Base-by-base conservation (phyloP, 2,329 filamentous ascomycete species). In the Fusarium lyarnte region DNA sequence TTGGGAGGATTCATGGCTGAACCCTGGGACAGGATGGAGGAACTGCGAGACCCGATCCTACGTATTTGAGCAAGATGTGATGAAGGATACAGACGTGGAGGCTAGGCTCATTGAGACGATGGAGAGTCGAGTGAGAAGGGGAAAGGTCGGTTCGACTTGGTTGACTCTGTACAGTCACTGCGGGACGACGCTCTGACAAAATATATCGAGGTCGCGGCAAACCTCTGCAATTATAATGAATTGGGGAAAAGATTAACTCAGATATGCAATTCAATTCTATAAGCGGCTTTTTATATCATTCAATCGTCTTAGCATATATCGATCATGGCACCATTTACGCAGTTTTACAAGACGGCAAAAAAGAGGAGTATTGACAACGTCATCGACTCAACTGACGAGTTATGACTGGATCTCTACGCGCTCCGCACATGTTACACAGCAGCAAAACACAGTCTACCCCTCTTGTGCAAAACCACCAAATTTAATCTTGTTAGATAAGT, bases 351-450 rank as follows among this genome's bases (percentile, higher is more conserved):
- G 31, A 29, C 27, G 23, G 13, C 7, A 5, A 45, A 57, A 58
- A 63, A 69, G 58, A 60, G 57, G 52, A 68, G 54, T 17, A 61
- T 45, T 12, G 4, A 38, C 23, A 58, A 51, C 70, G 70, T 73
- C 70, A 73, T 73, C 55, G 70, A 73, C 27, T 74, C 31, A 29
- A 23, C 13, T 14, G 9, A 41, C 45, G 14, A 11, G 19, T 35
- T 71, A 7, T 68, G 58, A 73, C 70, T 73, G 70, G 70, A 60
- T 47, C 49, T 59, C 33, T 43, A 60, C 49, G 61, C 66, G 49
- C 49, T 53, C n/a, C 19, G 21, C 38, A 49, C 23, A 38, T 42
- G 41, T 29, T 33, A 27, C 39, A 58, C 27, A 11, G 14, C 25
- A 51, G 49, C 13, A 57, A 42, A 38, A 52, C 27, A 39, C 6